Evolutionary conservation across 2,329 filamentous ascomycete genomes (phyloP).

Genomic region (Thielaviopsis ethacetica): DNA sequence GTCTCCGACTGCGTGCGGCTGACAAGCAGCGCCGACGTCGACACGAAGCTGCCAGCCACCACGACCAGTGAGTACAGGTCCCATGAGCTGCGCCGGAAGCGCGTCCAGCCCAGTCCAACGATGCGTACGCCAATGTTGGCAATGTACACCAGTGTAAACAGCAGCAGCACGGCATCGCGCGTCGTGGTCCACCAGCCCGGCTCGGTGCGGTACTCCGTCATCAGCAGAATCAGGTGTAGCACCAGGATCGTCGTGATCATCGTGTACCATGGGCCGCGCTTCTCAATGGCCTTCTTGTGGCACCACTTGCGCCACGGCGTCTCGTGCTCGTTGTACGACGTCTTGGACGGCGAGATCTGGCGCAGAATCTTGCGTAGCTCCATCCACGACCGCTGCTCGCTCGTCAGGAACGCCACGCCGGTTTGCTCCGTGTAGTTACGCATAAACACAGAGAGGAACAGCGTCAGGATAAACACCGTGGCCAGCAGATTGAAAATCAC

Average conservation of each 20-base stretch:
- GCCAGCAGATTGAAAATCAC: constrained; percentile 91
- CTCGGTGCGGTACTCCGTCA: constrained; percentile 74
- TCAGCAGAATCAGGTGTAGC: constrained; percentile 65
- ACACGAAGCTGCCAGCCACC: constrained; percentile 60
- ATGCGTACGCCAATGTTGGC: constrained; percentile 72
- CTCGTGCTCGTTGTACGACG: constrained; percentile 62
- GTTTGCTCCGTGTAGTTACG: constrained; percentile 98
- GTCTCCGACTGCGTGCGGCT: constrained; percentile 39
- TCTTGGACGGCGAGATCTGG: constrained; percentile 89
- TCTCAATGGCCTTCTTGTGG: constrained; percentile 84
- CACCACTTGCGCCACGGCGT: constrained; percentile 82
- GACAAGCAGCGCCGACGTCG: constrained; percentile 65
- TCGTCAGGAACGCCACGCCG: constrained; percentile 86
- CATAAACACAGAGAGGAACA: constrained; percentile 99
- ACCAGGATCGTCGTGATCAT: constrained; percentile 65
- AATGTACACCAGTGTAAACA: constrained; percentile 68
- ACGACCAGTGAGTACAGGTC: constrained; percentile 75
- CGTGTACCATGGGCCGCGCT: constrained; percentile 81
- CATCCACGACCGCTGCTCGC: constrained; percentile 92
- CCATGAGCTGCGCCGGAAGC: constrained; percentile 89
- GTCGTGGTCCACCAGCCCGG: constrained; percentile 50
- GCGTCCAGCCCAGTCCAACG: constrained; percentile 75
- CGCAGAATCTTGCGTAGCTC: constrained; percentile 81
- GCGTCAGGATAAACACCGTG: constrained; percentile 86
- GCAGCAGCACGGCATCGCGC: constrained; percentile 63